These are phyloP conservation scores for Ailanthus altissimus DNA, from an alignment of 345 rosid genomes.

Conservation along the genomic window DNA sequence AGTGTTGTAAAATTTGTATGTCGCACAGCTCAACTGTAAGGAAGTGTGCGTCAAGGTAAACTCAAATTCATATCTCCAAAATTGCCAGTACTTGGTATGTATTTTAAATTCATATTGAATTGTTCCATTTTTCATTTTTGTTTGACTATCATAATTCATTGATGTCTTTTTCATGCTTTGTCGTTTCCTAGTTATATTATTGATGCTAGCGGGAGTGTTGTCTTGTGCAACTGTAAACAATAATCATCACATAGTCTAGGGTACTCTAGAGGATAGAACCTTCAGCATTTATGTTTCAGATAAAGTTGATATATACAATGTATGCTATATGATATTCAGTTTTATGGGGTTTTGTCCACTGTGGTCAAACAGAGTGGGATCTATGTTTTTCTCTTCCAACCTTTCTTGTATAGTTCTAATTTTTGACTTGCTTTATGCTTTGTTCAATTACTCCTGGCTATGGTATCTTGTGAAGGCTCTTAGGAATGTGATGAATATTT, in stretches of 20 bases:
- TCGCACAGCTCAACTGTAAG: constrained; percentile 26
- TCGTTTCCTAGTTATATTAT: constrained; percentile 11
- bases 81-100: background rate
- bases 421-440: background rate
- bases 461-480: background rate
- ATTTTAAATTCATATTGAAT: background rate
- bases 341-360: background rate
- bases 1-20: constrained; percentile 20
- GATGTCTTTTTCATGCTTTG: constrained; percentile 10
- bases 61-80: background rate
- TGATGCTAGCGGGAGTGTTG: background rate
- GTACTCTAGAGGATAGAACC: background rate
- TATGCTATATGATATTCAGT: background rate
- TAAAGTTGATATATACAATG: background rate
- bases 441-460: background rate
- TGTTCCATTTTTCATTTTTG: background rate
- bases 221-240: constrained; percentile 10
- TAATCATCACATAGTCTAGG: constrained; percentile 5
- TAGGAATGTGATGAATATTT: background rate
- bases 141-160: background rate
- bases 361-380: background rate
- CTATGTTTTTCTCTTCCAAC: background rate
- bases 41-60: constrained; percentile 41
- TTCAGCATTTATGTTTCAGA: background rate
- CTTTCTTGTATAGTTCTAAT: background rate